phyloP scores from a whole-genome alignment of 129 eudicot species.

The Flaveria bidentis region DNA sequence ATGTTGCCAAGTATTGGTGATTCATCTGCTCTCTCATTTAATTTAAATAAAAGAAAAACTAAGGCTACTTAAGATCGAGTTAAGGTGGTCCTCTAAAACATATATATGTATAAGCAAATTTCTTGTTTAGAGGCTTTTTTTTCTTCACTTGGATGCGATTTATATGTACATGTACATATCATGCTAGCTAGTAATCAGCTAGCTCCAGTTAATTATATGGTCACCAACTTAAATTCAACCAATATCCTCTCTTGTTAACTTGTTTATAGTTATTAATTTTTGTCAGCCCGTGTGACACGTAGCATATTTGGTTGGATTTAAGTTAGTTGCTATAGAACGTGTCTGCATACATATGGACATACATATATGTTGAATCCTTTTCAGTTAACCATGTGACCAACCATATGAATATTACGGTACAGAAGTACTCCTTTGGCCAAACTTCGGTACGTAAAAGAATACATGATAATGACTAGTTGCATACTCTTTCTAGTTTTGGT shows the following conservation, averaged over 20 bases:
- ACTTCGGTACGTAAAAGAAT: slow-evolving; percentile 19
- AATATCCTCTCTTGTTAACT: too few relatives aligned
- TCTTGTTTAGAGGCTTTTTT: too few relatives aligned
- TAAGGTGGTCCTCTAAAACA: too few relatives aligned
- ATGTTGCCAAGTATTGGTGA: slow-evolving; percentile 25
- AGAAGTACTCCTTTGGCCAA: slow-evolving; percentile 26
- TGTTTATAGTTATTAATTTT: neutral
- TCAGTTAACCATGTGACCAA: neutral
- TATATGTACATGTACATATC: too few relatives aligned
- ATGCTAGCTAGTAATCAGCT: too few relatives aligned
- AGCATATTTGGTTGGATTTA: neutral
- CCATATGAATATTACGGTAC: neutral
- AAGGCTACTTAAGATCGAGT: neutral
- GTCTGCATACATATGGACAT: neutral
- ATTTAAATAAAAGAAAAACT: neutral
- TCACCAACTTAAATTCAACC: too few relatives aligned
- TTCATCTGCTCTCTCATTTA: neutral
- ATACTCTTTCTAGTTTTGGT: slow-evolving; percentile 29
- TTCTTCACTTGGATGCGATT: too few relatives aligned
- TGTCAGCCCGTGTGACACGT: neutral
- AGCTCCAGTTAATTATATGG: too few relatives aligned
- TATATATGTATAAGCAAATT: too few relatives aligned
- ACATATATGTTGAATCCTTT: neutral
- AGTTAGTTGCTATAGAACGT: neutral
- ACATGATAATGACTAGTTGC: slow-evolving; percentile 23